Evolutionary conservation across 1,284 basidiomycete species (phyloP), one percentile per base, ranked within the genome.

Genomic region (Calocybe gambosa): DNA sequence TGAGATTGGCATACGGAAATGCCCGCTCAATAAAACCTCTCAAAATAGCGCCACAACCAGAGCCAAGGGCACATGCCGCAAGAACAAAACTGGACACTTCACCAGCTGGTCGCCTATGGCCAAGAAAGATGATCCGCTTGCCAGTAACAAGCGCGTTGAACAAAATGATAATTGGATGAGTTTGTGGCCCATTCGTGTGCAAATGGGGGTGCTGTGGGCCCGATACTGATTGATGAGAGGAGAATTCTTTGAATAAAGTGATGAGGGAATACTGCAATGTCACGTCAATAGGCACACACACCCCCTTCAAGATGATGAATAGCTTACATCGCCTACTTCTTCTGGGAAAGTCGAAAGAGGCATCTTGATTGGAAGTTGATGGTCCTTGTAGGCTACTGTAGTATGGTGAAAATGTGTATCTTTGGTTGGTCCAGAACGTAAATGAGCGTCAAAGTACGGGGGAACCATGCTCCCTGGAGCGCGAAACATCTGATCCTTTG

Each of bases 371-470:
- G 92, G 92, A 26, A 94, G 65, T 16, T 79, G 77, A 51, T 91
- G 80, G 50, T 81, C 75, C 61, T 82, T 83, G 65, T 93, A 96
- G 21, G 74, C 77, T 46, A 94, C 86, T 8, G 77, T 76, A 0
- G 93, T 91, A 59, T 93, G 85, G 66, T 82, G 96, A 60, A 89
- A 95, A 63, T 96, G 93, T 37, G 93, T 97, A 73, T 98, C 95
- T 55, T 88, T 86, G 19, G 80, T 74, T 50, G 80, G 57, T 15
- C 75, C 75, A 49, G 75, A 66, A 46, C 76, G 69, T 34, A 65
- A 52, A 46, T 71, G 65, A 20, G 65, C 58, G 48, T 77, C 75
- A 48, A 62, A 63, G 38, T 70, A 65, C 12, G 71, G 62, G 39
- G 70, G 68, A 48, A 63, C 64, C 23, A 59, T 52, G 29, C 54